Base-by-base conservation (phyloP, 1,284 basidiomycete genomes). In the Cutaneotrichosporon sp. region DNA sequence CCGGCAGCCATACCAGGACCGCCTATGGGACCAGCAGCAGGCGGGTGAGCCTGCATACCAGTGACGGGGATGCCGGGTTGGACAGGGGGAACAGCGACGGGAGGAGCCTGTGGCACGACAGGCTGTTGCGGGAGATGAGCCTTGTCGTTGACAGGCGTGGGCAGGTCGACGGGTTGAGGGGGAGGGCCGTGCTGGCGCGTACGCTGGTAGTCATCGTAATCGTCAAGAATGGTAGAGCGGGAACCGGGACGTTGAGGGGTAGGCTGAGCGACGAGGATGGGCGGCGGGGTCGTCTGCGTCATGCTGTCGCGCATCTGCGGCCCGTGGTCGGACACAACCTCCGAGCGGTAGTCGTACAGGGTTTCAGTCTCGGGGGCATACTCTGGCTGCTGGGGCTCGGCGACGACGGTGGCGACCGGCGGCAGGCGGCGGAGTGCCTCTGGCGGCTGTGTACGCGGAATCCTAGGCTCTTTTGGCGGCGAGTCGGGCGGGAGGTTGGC, bases 111-210 rank as follows among this genome's bases (percentile, higher is more conserved):
- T 10, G 22, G 22, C 36, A 26, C 17, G 12, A 17, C 17, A 4
- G 34, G 21, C 40, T 42, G 34, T n/a, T 14, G 49, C 40, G 26
- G 26, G 26, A 30, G 26, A 30, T 30, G 26, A 10, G 26, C 26
- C 26, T 30, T 30, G 26, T 55, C 54, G 34, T 61, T 55, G 37
- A 76, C 67, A 13, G 74, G 74, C 21, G 72, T 72, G 17, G 74
- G 74, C 17, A 73, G 48, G 56, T 69, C 61, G 38, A 76, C 60
- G n/a, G 64, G 65, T 10, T 17, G 23, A 2, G 47, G 47, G 26
- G 39, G 20, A 7, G 47, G 47, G 23, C 37, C 39, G 20, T 17
- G 47, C 26, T 8, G 41, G 10, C 36, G 36, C 8, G 8, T 8
- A 38, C 36, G 36, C 8, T n/a, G n/a, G n/a, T n/a, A n/a, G n/a